Evolutionary conservation across 2,329 filamentous ascomycete genomes (phyloP).

Genomic region (Ophiostoma ips): DNA sequence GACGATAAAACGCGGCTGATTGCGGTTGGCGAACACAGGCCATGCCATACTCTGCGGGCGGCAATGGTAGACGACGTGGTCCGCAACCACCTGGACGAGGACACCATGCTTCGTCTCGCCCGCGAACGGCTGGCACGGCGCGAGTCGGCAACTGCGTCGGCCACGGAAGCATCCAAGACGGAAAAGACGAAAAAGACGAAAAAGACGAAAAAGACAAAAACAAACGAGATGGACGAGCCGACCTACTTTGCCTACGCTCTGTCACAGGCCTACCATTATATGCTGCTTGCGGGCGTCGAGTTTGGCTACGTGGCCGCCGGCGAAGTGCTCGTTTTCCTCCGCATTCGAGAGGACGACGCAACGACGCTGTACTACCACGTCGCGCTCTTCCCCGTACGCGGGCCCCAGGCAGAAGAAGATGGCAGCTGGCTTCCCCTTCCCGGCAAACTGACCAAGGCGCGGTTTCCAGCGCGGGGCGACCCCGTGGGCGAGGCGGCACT

Average conservation of each 20-base stretch:
- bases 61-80: slow-evolving; percentile 1
- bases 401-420: too few species aligned
- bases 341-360: slow-evolving; percentile 7
- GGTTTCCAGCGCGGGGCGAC: too few species aligned
- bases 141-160: too few species aligned
- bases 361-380: slow-evolving; percentile 6
- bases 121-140: slow-evolving; percentile 4
- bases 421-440: too few species aligned
- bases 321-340: slow-evolving; percentile 8
- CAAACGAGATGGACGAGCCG: background rate
- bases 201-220: background rate
- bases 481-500: too few species aligned
- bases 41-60: slow-evolving; percentile 5
- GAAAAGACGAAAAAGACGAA: too few species aligned
- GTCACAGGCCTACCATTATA: slow-evolving; percentile 8
- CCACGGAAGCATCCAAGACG: too few species aligned
- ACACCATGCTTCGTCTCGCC: slow-evolving; percentile 6
- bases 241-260: slow-evolving; percentile 8
- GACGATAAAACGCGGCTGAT: slow-evolving; percentile 2
- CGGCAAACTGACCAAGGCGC: too few species aligned
- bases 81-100: background rate
- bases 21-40: slow-evolving; percentile 6
- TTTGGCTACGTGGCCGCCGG: slow-evolving; percentile 6
- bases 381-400: slow-evolving; percentile 1
- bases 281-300: slow-evolving; percentile 7